Percentiles rank a stretch among this genome's conserved stretches.
These are phyloP conservation scores for Claviceps paspali DNA, from an alignment of 2,329 filamentous ascomycete species.

Conservation along the genomic window DNA sequence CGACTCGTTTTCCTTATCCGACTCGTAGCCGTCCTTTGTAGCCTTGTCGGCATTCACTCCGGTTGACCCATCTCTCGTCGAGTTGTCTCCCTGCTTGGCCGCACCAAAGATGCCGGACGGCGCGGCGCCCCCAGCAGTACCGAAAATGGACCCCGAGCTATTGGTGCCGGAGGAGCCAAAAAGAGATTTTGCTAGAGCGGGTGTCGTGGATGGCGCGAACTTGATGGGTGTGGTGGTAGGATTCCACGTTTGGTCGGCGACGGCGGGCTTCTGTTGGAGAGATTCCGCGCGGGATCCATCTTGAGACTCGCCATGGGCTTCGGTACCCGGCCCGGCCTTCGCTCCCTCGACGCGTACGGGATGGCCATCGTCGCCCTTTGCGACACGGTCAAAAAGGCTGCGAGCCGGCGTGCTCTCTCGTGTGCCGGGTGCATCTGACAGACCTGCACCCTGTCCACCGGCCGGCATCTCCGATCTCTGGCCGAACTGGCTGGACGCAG, in stretches of 20 bases:
- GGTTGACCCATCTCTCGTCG: constrained; percentile 13
- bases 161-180: constrained; percentile 17
- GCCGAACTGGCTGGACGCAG: constrained; percentile 13
- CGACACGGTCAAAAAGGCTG: constrained; percentile 42
- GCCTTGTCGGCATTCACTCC: constrained; percentile 12
- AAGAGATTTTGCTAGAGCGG: constrained; percentile 15
- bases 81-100: constrained; percentile 16
- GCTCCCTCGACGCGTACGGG: constrained; percentile 25
- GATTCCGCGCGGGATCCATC: neutral
- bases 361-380: constrained; percentile 33
- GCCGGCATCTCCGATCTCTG: constrained; percentile 16
- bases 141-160: constrained; percentile 20
- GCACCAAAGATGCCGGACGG: constrained; percentile 22
- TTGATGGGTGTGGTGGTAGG: constrained; percentile 38
- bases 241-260: constrained; percentile 25
- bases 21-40: constrained; percentile 23
- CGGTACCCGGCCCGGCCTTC: neutral
- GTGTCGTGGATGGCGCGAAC: constrained; percentile 25
- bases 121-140: constrained; percentile 20
- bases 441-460: constrained; percentile 9
- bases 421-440: constrained; percentile 24
- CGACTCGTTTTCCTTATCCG: constrained; percentile 29
- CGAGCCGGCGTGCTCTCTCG: constrained; percentile 29
- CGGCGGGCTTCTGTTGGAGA: constrained; percentile 13
- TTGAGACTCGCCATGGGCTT: neutral